Percentiles rank a stretch among this genome's conserved stretches.
phyloP scores from a whole-genome alignment of 1,284 basidiomycete species.

The Phylloboletellus chloephorus region DNA sequence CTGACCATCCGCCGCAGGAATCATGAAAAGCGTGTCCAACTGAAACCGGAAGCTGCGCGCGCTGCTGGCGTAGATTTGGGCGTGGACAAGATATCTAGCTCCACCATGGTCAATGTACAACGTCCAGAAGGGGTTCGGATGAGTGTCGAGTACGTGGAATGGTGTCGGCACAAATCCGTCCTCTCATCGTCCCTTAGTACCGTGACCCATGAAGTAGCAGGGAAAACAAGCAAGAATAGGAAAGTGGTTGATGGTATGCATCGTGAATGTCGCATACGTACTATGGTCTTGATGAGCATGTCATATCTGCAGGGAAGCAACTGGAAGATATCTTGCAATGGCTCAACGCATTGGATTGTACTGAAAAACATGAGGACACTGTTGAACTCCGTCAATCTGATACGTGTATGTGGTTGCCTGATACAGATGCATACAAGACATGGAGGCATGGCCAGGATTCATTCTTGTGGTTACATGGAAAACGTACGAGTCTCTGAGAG shows the following conservation, averaged over 20 bases:
- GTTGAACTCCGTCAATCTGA: slow-evolving; percentile 4
- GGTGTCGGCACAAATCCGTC: no score
- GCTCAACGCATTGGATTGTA: slow-evolving; percentile 8
- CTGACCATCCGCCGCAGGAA: slow-evolving; percentile 6
- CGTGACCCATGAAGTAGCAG: no score
- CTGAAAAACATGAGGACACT: slow-evolving; percentile 2
- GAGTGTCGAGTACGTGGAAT: no score
- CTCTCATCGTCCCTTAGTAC: no score
- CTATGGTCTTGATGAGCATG: background rate
- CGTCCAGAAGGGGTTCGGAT: no score
- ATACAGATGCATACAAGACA: slow-evolving; percentile 5
- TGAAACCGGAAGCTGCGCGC: no score
- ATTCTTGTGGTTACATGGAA: slow-evolving; percentile 12
- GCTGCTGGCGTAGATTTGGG: no score
- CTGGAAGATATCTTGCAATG: slow-evolving; percentile 2
- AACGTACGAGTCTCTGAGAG: background rate
- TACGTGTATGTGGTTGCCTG: slow-evolving; percentile 12
- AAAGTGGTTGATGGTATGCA: no score
- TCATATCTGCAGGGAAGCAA: slow-evolving; percentile 2
- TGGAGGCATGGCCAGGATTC: slow-evolving; percentile 8
- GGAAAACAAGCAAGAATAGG: no score
- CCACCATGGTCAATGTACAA: background rate
- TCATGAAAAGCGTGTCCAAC: background rate
- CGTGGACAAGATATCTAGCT: background rate
- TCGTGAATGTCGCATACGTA: no score